Base-by-base conservation (phyloP, 1,139 yeast genomes). In the Protomyces arabidopsidicola region DNA sequence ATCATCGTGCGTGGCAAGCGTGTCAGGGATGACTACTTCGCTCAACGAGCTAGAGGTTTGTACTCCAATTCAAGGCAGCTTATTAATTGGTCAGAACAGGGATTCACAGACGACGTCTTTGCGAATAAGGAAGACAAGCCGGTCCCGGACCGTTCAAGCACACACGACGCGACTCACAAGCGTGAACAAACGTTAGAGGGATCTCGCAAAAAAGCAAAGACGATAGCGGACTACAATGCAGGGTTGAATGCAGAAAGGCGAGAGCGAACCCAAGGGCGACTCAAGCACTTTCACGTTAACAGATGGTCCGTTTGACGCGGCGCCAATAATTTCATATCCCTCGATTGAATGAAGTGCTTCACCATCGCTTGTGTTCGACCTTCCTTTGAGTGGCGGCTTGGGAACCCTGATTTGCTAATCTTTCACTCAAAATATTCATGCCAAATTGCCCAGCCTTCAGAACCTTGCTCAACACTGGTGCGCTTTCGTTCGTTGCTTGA, bases 1-100 rank as follows among this genome's bases (percentile, higher is more conserved):
- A 77, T 86, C 55, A 76, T 88, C 51, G 77, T 78, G 14, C 79
- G 80, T 58, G 95, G 95, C 27, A 78, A 80, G 62, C 82, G 90
- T 67, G 84, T 87, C 10, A 75, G 76, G 20, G 95, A 88, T 73
- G 95, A 88, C 73, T 88, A 88, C 72, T 88, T 93, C 90, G 95
- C 87, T 72, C 82, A 80, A 45, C 74, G 78, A 52, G 87, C 88
- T 0, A 78, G 80, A 63, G 84, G 82, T 53, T 83, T 84, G 68
- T 89, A 88, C 1, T 78, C 80, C 63, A 77, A 79, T 0, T 12
- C 12, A 20, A 12, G 5, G 8, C 12, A 2, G 1, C 12, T 10
- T 18, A 18, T 10, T 42, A 24, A 42, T 20, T 10, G 10, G 48
- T 42, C 42, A 42, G 78, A 78, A 34, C 75, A 74, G 55, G 81